Evolutionary conservation across 2,329 filamentous ascomycete genomes (phyloP).

Genomic region (Colletotrichum caudatum): DNA sequence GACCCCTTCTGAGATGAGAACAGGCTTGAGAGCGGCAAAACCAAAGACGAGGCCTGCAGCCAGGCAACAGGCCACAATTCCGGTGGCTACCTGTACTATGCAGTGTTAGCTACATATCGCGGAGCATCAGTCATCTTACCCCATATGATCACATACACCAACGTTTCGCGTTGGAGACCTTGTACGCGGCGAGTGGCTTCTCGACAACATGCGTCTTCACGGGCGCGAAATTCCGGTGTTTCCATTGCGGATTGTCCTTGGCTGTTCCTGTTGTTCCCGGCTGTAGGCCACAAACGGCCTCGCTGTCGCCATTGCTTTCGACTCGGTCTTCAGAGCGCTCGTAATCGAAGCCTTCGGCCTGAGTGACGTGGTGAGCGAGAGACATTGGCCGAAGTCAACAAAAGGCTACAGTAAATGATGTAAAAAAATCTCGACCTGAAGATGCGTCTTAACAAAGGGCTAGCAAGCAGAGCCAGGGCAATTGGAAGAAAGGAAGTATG

Average conservation of each 20-base stretch:
- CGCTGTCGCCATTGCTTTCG: slow-evolving; percentile 43
- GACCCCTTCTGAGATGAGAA: slow-evolving; percentile 78
- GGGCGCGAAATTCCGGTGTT: slow-evolving; percentile 48
- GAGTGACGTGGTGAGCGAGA: slow-evolving; percentile 58
- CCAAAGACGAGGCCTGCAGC: slow-evolving; percentile 84
- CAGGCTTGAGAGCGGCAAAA: slow-evolving; percentile 87
- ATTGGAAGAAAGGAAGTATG: neutral
- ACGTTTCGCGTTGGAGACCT: slow-evolving; percentile 47
- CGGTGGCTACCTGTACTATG: slow-evolving; percentile 75
- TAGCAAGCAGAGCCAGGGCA: neutral
- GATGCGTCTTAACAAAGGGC: neutral
- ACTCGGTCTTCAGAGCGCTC: slow-evolving; percentile 45
- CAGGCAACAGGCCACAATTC: slow-evolving; percentile 79
- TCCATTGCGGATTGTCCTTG: slow-evolving; percentile 40
- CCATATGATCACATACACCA: slow-evolving; percentile 42
- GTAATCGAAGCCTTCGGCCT: slow-evolving; percentile 57
- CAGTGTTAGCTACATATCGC: slow-evolving; percentile 3
- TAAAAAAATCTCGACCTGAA: neutral
- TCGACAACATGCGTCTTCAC: slow-evolving; percentile 45
- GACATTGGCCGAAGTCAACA: slow-evolving; percentile 50
- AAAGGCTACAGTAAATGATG: no score
- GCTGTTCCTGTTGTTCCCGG: slow-evolving; percentile 19
- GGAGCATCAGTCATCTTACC: neutral
- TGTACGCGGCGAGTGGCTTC: slow-evolving; percentile 49
- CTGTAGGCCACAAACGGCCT: slow-evolving; percentile 47